phyloP scores from a whole-genome alignment of 2,329 filamentous ascomycete genomes.

The Ascochyta koolunga region DNA sequence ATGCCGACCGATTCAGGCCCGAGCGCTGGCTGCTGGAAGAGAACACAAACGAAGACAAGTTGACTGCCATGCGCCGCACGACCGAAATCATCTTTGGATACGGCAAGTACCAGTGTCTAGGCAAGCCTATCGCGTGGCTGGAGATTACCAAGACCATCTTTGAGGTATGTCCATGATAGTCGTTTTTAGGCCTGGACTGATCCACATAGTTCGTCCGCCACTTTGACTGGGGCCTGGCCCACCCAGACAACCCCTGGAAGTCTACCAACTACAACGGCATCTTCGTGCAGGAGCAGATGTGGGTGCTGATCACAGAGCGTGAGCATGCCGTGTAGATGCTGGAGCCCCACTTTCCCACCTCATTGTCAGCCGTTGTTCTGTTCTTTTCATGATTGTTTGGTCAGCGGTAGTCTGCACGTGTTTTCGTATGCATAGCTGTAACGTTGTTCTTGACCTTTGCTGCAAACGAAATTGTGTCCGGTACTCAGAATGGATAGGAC shows the following conservation, averaged over 20 bases:
- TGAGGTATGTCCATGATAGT: slow-evolving; percentile 41
- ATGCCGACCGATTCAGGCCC: slow-evolving; percentile 54
- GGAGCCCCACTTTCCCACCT: no score
- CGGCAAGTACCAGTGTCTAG: slow-evolving; percentile 41
- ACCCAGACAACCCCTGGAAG: slow-evolving; percentile 29
- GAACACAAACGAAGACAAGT: slow-evolving; percentile 7
- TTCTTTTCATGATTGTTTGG: no score
- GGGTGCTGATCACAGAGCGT: slow-evolving; percentile 29
- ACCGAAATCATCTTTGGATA: slow-evolving; percentile 42
- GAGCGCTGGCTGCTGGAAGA: slow-evolving; percentile 53
- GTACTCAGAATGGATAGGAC: no score
- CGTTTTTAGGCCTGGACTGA: background rate
- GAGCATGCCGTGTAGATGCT: no score
- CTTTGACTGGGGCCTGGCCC: slow-evolving; percentile 32
- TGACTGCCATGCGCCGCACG: slow-evolving; percentile 32
- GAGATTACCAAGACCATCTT: slow-evolving; percentile 47
- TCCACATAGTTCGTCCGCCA: slow-evolving; percentile 23
- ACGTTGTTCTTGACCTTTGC: no score
- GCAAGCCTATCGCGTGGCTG: slow-evolving; percentile 39
- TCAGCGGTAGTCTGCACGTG: no score
- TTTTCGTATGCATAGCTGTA: no score
- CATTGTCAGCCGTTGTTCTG: no score
- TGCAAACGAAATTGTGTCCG: no score
- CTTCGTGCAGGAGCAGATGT: slow-evolving; percentile 29
- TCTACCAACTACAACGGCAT: slow-evolving; percentile 27